phyloP scores from a whole-genome alignment of 495 filamentous ascomycete species.

The Trichoderma gamsii region DNA sequence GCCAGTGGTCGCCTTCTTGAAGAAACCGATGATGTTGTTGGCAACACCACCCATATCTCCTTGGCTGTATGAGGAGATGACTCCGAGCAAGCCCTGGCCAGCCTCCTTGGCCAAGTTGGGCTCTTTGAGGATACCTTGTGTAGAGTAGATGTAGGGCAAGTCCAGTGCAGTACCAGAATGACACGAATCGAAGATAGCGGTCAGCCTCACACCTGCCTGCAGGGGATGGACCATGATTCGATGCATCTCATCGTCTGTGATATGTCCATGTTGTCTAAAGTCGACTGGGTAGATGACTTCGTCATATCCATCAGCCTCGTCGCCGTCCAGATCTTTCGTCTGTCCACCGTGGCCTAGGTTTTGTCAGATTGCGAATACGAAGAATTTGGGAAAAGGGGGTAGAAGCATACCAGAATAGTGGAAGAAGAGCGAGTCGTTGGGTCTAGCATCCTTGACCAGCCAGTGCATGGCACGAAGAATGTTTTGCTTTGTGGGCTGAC shows the following conservation, averaged over 20 bases:
- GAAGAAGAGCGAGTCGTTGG: constrained; percentile 96
- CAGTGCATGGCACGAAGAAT: constrained; percentile 97
- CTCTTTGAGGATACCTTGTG: constrained; percentile 91
- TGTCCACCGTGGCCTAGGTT: constrained; percentile 84
- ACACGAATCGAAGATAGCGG: constrained; percentile 99
- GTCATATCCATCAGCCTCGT: constrained; percentile 93
- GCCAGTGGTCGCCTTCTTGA: constrained; percentile 87
- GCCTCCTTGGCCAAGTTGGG: constrained; percentile 97
- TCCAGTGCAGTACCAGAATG: constrained; percentile 95
- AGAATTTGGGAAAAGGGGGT: neutral
- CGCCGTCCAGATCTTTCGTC: constrained; percentile 90
- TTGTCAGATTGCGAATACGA: constrained; percentile 1
- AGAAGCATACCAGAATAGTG: constrained; percentile 76
- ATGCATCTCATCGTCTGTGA: constrained; percentile 98
- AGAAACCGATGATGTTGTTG: constrained; percentile 72
- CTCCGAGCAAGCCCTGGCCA: constrained; percentile 83
- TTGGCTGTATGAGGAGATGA: constrained; percentile 82
- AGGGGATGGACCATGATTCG: constrained; percentile 88
- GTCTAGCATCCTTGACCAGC: constrained; percentile 89
- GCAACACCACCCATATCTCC: constrained; percentile 84
- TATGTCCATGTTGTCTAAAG: constrained; percentile 83
- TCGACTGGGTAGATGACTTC: constrained; percentile 98
- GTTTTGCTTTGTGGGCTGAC: constrained; percentile 92
- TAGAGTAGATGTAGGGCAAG: constrained; percentile 95
- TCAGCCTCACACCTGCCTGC: constrained; percentile 78